Percentiles rank a stretch among this genome's conserved stretches.
These are phyloP conservation scores for Actinomortierella ambigua DNA, from an alignment of 371 early-diverging fungal genomes.

Conservation along the genomic window DNA sequence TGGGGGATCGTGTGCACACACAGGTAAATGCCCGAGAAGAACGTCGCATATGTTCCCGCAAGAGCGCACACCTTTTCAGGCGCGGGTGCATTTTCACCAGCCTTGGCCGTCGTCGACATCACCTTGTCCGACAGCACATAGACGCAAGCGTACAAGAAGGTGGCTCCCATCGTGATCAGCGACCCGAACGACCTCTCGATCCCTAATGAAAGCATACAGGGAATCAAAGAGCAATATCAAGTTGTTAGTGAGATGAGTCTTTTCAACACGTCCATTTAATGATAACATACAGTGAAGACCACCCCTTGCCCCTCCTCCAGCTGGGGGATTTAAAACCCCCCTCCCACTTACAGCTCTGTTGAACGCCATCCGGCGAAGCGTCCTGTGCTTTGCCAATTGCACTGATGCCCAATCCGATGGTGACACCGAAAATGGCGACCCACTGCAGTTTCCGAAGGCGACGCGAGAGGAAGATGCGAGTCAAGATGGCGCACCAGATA, in stretches of 20 bases:
- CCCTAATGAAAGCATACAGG: constrained; percentile 9
- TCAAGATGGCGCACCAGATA: constrained; percentile 79
- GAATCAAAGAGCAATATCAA: neutral
- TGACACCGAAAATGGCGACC: constrained; percentile 69
- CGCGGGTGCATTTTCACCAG: constrained; percentile 16
- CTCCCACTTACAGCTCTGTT: constrained; percentile 22
- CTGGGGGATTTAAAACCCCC: neutral
- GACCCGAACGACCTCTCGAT: constrained; percentile 46
- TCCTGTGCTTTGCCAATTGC: constrained; percentile 53
- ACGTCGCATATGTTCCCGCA: constrained; percentile 40
- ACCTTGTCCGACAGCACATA: constrained; percentile 49
- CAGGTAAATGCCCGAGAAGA: constrained; percentile 39
- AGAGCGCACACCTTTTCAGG: constrained; percentile 48
- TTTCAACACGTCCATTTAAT: neutral
- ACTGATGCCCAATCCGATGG: constrained; percentile 69
- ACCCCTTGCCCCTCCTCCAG: neutral
- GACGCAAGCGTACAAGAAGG: constrained; percentile 49
- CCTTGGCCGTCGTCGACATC: constrained; percentile 19
- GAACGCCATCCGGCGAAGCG: constrained; percentile 30
- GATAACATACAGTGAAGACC: constrained; percentile 5
- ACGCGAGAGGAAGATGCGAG: constrained; percentile 62
- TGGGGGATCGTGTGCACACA: constrained; percentile 56
- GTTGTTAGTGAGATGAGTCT: neutral
- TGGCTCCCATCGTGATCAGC: constrained; percentile 45
- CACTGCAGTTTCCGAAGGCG: constrained; percentile 64